Evolutionary conservation across 202 grass and related monocot genomes (phyloP), one percentile per base, ranked within the genome.

Genomic region (Dendrocalamus latiflorus): DNA sequence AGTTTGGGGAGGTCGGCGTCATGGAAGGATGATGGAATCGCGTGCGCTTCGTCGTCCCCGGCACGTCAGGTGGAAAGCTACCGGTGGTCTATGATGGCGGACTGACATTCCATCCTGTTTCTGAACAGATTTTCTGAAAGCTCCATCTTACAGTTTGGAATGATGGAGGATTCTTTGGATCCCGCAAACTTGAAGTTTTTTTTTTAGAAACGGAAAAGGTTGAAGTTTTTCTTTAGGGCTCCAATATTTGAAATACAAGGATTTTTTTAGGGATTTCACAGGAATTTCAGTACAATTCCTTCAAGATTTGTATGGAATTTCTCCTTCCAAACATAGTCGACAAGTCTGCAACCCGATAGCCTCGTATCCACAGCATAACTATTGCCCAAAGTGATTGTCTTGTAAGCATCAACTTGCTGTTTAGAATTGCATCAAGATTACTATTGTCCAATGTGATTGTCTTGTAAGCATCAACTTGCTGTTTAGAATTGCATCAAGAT

Each of bases 21-120:
- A 41, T 9, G 34, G 15, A 33, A 22, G 28, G 34, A 24, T 33
- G 62, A 12, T 43, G 60, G 56, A 37, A 39, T 25, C 37, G 48
- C 16, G 34, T 25, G 53, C 81, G 28, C n/a, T 60, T 45, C 59
- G 5, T 51, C 76, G 42, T 80, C 24, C 13, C 42, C 62, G 69
- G 50, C 81, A 75, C 81, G 86, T 36, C 43, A 4, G 39, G 81
- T 70, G 69, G 61, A 63, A 75, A 84, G 69, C 47, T 61, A 84
- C 51, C 53, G n/a, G 77, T 37, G 8, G 77, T 81, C 70, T 33
- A 69, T 60, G 2, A 69, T 75, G 24, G 62, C 76, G 18, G 84
- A 59, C 43, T 22, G 38, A n/a, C 39, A 81, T 55, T 54, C 49
- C 69, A 16, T 45, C 20, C 56, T 4, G 22, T 30, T 71, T 21